Base-by-base conservation (phyloP, 2,329 filamentous ascomycete genomes). In the Alternaria metachromatica region DNA sequence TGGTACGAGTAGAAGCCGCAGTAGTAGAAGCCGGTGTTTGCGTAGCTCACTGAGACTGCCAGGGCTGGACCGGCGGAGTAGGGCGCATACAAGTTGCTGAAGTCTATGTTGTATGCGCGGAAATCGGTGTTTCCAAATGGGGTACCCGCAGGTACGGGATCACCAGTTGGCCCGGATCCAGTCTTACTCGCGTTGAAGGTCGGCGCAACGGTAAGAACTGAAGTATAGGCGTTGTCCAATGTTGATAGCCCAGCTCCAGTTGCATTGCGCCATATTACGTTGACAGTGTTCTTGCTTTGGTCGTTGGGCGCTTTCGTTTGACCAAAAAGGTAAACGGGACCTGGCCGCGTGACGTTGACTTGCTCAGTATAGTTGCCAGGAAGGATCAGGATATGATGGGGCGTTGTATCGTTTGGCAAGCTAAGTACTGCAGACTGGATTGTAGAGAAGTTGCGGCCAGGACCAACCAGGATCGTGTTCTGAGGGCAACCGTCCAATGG, bases 1-100 rank as follows among this genome's bases (percentile, higher is more conserved):
- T 91, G 89, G 71, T 89, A 91, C 62, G 86, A 88, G 72, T 89
- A 89, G 69, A 91, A 87, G 0, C 88, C 87, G 50, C 87, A 89
- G 50, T 86, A 86, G 73, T 91, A 92, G 73, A 92, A 91, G 0
- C 88, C 88, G 0, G 87, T 85, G 72, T 91, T 91, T 0, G 89
- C 88, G 48, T 87, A 85, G 65, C 86, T 87, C 6, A 90, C 82
- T 18, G 85, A 87, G 7, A 91, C 72, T 0, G 89, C 89, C 44
- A 90, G 84, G 4, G 85, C 83, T 0, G 89, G 89, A 0, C 88
- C 88, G 37, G 82, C 82, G 2, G 85, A 78, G 60, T 81, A 82
- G 26, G 85, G 85, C 0, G 82, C 80, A 68, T 84, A 89, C 48
- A 87, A 83, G 69, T 92, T 92, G 20, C 85, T 81, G 66, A 91